Conservation (phyloP, 805 yeast species). For the Candida silvicultrix region DNA sequence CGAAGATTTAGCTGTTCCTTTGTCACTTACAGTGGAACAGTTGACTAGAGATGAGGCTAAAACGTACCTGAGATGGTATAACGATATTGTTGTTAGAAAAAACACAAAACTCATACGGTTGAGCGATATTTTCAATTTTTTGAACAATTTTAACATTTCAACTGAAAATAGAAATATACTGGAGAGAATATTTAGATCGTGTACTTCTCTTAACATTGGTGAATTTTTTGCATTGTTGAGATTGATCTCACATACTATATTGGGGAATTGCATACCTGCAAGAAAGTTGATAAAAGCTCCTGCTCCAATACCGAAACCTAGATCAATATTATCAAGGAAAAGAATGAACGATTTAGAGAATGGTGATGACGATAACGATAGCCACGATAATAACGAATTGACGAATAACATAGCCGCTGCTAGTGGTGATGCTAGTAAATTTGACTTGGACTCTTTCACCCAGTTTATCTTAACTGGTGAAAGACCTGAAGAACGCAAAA, state of each 20-base stretch:
- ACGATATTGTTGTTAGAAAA: constrained; percentile 70
- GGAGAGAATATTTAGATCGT: constrained; percentile 41
- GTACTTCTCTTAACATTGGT: constrained; percentile 69
- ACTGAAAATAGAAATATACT: constrained; percentile 45
- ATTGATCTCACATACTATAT: constrained; percentile 64
- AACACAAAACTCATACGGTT: constrained; percentile 60
- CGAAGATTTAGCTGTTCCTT: constrained; percentile 43
- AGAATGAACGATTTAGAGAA: constrained; percentile 43
- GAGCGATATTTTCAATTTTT: constrained; percentile 72
- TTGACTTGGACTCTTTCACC: constrained; percentile 83
- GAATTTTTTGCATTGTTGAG: constrained; percentile 87
- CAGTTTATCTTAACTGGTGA: constrained; percentile 79
- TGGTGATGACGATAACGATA: constrained; percentile 27
- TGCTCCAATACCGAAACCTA: constrained; percentile 75
- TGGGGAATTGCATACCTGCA: constrained; percentile 42
- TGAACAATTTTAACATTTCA: constrained; percentile 68
- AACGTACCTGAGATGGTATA: constrained; percentile 91
- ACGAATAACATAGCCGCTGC: background rate
- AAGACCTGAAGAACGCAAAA: constrained; percentile 41
- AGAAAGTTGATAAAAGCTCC: constrained; percentile 43
- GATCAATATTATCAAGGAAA: constrained; percentile 63
- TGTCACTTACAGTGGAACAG: constrained; percentile 60
- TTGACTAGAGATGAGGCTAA: constrained; percentile 72
- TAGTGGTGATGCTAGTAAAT: constrained; percentile 26
- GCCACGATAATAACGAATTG: constrained; percentile 5